Conservation (phyloP, 306 rosid genomes). For the Trifolium fragiferum region DNA sequence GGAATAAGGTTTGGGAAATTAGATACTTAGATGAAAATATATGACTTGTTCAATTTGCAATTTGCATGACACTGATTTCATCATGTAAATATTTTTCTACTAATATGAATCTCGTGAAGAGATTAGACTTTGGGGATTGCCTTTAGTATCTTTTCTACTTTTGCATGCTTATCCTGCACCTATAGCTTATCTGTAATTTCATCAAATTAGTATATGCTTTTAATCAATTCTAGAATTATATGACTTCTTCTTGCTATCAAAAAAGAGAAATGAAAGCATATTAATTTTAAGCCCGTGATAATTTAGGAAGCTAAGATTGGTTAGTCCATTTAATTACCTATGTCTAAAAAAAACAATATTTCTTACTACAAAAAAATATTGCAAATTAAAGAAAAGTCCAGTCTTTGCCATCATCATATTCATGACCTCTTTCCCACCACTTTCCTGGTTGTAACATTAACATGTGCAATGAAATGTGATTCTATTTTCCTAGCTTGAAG, state of each 20-base stretch:
- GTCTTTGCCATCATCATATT: not conserved
- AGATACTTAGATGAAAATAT: not conserved
- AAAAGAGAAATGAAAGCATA: not conserved
- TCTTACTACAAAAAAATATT: not conserved
- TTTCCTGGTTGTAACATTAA: not conserved
- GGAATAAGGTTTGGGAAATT: not conserved
- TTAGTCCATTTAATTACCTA: not conserved
- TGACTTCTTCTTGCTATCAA: not conserved
- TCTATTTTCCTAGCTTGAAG: not conserved
- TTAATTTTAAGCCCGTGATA: not conserved
- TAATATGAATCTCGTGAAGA: constrained; percentile 10
- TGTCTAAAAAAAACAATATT: not conserved
- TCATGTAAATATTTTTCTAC: not conserved
- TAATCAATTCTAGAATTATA: not conserved
- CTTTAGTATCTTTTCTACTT: not conserved
- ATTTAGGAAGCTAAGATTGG: not conserved
- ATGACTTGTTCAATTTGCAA: constrained; percentile 29
- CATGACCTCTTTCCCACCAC: not conserved
- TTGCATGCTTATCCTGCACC: not conserved
- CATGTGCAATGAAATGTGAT: not conserved
- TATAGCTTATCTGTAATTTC: not conserved
- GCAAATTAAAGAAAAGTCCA: not conserved
- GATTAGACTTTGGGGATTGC: not conserved
- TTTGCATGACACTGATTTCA: not conserved
- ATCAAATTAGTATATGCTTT: not conserved